Conservation (phyloP, 1,284 basidiomycete genomes). For the Fomitiporia mediterranea region DNA sequence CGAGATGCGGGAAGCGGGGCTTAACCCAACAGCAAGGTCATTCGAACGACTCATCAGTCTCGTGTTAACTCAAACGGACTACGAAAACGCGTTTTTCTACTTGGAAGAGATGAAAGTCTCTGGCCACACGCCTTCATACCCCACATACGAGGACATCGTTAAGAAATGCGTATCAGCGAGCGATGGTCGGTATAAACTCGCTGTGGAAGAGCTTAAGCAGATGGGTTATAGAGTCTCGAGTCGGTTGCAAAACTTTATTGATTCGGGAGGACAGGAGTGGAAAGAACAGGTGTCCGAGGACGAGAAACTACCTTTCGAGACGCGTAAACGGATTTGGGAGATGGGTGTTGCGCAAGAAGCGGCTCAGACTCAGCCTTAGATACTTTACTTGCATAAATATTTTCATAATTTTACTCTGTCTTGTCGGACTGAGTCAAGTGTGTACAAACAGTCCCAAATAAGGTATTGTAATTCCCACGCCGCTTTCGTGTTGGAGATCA, state of each 20-base stretch:
- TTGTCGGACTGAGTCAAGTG: too few relatives aligned
- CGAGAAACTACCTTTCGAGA: conserved; percentile 5
- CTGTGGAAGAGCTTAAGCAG: conserved; percentile 65
- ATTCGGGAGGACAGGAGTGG: conserved; percentile 26
- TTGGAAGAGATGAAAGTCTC: conserved; percentile 81
- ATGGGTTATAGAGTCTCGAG: conserved; percentile 38
- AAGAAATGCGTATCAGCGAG: conserved; percentile 49
- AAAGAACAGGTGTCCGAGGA: not conserved
- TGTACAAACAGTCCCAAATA: too few relatives aligned
- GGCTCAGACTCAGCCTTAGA: too few relatives aligned
- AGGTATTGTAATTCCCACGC: conserved; percentile 1
- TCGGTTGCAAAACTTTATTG: conserved; percentile 33
- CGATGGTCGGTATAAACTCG: conserved; percentile 64
- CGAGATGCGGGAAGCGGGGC: conserved; percentile 52
- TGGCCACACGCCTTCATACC: conserved; percentile 47
- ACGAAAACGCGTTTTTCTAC: conserved; percentile 86
- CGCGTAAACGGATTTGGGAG: not conserved
- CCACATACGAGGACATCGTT: conserved; percentile 60
- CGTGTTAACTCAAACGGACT: conserved; percentile 63
- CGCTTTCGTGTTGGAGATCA: not conserved
- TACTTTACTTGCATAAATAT: too few relatives aligned
- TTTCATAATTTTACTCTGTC: too few relatives aligned
- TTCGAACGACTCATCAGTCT: conserved; percentile 67
- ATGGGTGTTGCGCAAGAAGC: not conserved
- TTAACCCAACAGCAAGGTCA: conserved; percentile 53